Evolutionary conservation across 805 yeast genomes (phyloP), one percentile per base, ranked within the genome.

Genomic region (Kluyveromyces nonfermentans): DNA sequence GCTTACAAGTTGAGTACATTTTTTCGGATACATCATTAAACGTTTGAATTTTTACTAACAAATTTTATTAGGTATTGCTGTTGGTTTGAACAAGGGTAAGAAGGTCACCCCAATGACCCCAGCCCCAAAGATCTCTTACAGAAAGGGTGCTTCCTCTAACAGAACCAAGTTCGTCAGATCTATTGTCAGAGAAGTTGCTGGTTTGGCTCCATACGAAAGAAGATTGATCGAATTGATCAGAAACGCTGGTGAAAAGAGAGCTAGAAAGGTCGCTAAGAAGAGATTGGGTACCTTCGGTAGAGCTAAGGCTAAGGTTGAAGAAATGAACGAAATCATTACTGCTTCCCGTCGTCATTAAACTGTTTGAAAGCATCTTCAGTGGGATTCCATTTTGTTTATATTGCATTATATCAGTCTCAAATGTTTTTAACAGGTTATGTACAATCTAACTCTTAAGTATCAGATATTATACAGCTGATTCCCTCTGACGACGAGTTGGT

Each of bases 191-290:
- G 99, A 93, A 78, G 97, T 93, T 64, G 77, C 95, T 62, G 98
- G 98, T 72, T 81, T 93, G 70, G 96, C 99, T 59, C 98, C 99
- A 76, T 93, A 93, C 75, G 99, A 93, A 80, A 89, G 96, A 82
- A 89, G 99, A 79, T 82, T 93, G 72, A 85, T 94, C 68, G 99
- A 93, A 79, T 82, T 93, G 77, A 81, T 93, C 84, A 93, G 98
- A 83, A 93, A 94, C 80, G 89, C 96, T 72, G 96, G 96, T 82
- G 99, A 93, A 79, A 93, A 93, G 95, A 93, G 97, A 81, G 98
- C 99, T 63, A 86, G 93, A 87, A 93, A 93, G 88, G 88, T 93
- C 70, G 97, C 97, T 61, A 93, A 93, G 93, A 93, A 86, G 95
- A 90, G 93, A 86, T 86, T 93, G 70, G 99, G 99, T 78, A 87